These are phyloP conservation scores for Patellaria atrata DNA, from an alignment of 495 filamentous ascomycete species.

Conservation along the genomic window DNA sequence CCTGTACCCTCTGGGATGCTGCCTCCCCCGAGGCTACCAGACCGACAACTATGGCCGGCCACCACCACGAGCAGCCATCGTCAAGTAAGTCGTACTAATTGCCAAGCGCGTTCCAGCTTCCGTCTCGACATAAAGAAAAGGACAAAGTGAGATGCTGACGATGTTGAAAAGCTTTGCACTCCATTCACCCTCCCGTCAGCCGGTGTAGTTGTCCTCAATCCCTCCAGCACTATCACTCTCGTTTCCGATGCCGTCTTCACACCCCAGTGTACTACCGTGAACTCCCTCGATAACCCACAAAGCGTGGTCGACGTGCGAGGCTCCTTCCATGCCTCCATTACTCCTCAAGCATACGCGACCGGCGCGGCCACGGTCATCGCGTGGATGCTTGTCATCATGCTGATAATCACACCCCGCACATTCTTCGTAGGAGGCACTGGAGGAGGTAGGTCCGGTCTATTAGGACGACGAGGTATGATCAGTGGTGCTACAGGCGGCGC, in stretches of 20 bases:
- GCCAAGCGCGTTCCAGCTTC: too few species aligned
- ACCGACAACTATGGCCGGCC: too few species aligned
- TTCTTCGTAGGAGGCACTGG: conserved; percentile 69
- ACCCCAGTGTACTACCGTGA: conserved; percentile 24
- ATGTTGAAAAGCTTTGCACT: conserved; percentile 23
- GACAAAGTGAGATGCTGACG: conserved; percentile 9
- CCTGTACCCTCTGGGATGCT: too few species aligned
- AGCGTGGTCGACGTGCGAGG: conserved; percentile 47
- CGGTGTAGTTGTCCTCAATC: conserved; percentile 23
- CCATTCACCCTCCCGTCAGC: conserved; percentile 28
- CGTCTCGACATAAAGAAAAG: too few species aligned
- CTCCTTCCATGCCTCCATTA: conserved; percentile 84
- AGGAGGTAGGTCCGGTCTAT: conserved; percentile 49
- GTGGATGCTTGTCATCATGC: conserved; percentile 87
- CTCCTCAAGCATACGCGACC: conserved; percentile 82
- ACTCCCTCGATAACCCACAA: conserved; percentile 14
- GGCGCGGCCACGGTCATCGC: conserved; percentile 81
- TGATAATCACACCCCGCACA: conserved; percentile 79
- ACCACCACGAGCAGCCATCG: too few species aligned
- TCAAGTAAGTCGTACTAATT: too few species aligned
- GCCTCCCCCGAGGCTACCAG: too few species aligned
- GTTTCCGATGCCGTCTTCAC: conserved; percentile 26
- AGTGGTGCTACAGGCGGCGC: conserved; percentile 54
- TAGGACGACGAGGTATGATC: conserved; percentile 76
- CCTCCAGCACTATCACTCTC: conserved; percentile 24